Evolutionary conservation across 306 rosid genomes (phyloP).

Genomic region (Cotoneaster glaucophyllus): DNA sequence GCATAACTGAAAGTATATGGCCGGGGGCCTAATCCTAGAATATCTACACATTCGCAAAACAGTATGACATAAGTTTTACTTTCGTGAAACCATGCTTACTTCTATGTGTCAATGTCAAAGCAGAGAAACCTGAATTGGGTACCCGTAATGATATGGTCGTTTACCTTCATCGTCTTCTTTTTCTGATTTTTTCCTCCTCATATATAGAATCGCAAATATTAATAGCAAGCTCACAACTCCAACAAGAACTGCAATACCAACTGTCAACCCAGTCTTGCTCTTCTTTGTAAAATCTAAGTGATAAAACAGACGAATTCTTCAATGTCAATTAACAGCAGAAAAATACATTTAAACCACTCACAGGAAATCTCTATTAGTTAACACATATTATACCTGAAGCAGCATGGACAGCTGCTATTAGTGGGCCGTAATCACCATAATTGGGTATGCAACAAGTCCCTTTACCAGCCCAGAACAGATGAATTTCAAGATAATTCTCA

Average conservation of each 20-base stretch:
- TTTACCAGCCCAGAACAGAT: constrained; percentile 22
- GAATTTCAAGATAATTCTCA: constrained; percentile 21
- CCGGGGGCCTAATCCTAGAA: no score
- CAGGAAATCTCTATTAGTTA: not conserved
- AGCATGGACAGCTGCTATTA: constrained; percentile 8
- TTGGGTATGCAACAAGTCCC: constrained; percentile 22
- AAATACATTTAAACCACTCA: not conserved
- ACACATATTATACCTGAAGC: not conserved
- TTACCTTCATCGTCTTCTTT: constrained; percentile 10
- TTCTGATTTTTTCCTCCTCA: not conserved
- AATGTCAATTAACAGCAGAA: not conserved
- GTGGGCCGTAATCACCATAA: not conserved
- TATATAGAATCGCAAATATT: not conserved
- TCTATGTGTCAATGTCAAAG: not conserved
- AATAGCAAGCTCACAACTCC: constrained; percentile 2
- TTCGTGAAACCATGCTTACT: not conserved
- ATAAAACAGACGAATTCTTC: not conserved
- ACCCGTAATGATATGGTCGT: not conserved
- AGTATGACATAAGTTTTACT: not conserved
- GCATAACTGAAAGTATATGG: no score
- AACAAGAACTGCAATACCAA: not conserved
- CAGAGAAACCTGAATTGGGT: not conserved
- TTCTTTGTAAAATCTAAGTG: not conserved
- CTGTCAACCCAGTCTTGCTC: constrained; percentile 6
- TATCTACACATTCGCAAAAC: no score